phyloP scores from a whole-genome alignment of 1,284 basidiomycete species.

The Sporisorium sorghi region DNA sequence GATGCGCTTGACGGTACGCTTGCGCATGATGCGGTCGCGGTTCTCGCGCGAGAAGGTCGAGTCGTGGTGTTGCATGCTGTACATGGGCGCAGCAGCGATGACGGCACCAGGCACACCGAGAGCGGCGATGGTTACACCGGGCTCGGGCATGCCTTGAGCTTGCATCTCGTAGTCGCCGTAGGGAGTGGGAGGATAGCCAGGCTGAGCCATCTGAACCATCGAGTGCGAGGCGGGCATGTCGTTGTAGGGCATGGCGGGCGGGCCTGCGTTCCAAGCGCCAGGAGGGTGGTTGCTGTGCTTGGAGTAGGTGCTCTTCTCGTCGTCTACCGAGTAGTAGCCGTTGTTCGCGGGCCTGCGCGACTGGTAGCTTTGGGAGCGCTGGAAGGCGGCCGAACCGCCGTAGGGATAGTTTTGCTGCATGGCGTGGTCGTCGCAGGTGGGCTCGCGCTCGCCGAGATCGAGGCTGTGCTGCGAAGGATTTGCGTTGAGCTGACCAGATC shows the following conservation, averaged over 20 bases:
- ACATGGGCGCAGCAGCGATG: conserved; percentile 43
- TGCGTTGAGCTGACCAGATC: conserved; percentile 17
- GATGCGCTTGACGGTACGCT: conserved; percentile 70
- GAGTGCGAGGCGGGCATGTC: conserved; percentile 36
- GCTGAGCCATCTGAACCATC: conserved; percentile 37
- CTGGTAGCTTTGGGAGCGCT: conserved; percentile 37
- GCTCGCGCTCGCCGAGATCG: conserved; percentile 31
- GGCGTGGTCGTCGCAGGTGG: conserved; percentile 18
- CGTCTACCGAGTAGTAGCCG: conserved; percentile 30
- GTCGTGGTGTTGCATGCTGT: conserved; percentile 24
- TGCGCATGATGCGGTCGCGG: conserved; percentile 56
- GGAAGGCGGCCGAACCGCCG: conserved; percentile 29
- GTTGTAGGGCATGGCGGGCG: conserved; percentile 16
- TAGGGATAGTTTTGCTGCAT: conserved; percentile 39
- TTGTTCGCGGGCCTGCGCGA: conserved; percentile 12
- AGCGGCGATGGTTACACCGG: conserved; percentile 17
- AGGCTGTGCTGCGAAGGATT: conserved; percentile 32
- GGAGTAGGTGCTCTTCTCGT: conserved; percentile 51
- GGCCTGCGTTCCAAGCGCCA: conserved; percentile 19
- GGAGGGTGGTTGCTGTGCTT: conserved; percentile 33
- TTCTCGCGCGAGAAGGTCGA: conserved; percentile 35
- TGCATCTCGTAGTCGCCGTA: conserved; percentile 29
- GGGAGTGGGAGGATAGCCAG: conserved; percentile 29
- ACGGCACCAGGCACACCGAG: conserved; percentile 40
- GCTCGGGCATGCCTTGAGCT: conserved; percentile 27